phyloP scores from a whole-genome alignment of 2,329 filamentous ascomycete species.

The Colletotrichum magnum region DNA sequence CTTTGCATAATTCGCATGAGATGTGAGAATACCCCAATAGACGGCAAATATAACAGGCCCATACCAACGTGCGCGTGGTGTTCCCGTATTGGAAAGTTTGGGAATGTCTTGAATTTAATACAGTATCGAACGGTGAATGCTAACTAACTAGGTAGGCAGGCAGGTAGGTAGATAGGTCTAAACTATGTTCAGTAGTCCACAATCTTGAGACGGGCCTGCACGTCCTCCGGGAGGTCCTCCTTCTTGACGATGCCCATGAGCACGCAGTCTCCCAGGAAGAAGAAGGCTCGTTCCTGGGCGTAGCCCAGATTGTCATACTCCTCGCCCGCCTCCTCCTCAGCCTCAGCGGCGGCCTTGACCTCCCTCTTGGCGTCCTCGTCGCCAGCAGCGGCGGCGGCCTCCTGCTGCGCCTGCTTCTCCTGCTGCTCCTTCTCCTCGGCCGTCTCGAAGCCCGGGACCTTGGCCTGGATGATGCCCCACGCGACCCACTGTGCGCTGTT shows the following conservation, averaged over 20 bases:
- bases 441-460: slow-evolving; percentile 79
- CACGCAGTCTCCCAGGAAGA: slow-evolving; percentile 95
- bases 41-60: background rate
- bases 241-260: slow-evolving; percentile 79
- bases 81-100: background rate
- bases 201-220: slow-evolving; percentile 76
- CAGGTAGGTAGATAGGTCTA: no score
- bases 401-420: slow-evolving; percentile 47
- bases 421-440: slow-evolving; percentile 48
- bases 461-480: slow-evolving; percentile 97
- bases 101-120: background rate
- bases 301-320: slow-evolving; percentile 96
- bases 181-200: slow-evolving; percentile 69
- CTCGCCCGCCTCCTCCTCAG: slow-evolving; percentile 67
- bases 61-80: background rate
- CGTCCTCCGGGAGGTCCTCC: slow-evolving; percentile 81
- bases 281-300: slow-evolving; percentile 89
- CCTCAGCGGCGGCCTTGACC: slow-evolving; percentile 43
- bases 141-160: background rate
- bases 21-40: background rate
- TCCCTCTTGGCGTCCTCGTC: slow-evolving; percentile 46
- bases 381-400: slow-evolving; percentile 40
- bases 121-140: background rate
- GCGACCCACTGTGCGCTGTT: slow-evolving; percentile 94
- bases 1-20: background rate